Percentiles rank a stretch among this genome's conserved stretches.
Conservation (phyloP, 805 yeast species). For the Saccharomyces jurei region DNA sequence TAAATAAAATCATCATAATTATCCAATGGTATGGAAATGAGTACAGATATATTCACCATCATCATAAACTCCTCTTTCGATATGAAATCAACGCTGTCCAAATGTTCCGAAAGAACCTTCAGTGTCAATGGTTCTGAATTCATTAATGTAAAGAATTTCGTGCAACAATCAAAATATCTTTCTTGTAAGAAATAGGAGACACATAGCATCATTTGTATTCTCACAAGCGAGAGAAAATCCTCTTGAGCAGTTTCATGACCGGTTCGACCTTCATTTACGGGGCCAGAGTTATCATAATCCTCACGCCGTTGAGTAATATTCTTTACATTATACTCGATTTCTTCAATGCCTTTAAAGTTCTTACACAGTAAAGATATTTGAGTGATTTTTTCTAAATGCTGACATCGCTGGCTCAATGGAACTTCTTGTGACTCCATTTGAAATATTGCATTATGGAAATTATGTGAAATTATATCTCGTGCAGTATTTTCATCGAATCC, state of each 20-base stretch:
- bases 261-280: neutral
- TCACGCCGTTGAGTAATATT: neutral
- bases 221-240: slow-evolving; percentile 11
- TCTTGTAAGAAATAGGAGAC: slow-evolving; percentile 16
- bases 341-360: slow-evolving; percentile 18
- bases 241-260: neutral
- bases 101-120: slow-evolving; percentile 1
- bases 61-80: slow-evolving; percentile 15
- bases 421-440: slow-evolving; percentile 12
- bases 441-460: slow-evolving; percentile 18
- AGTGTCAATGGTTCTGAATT: slow-evolving; percentile 1
- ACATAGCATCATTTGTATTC: slow-evolving; percentile 11
- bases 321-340: slow-evolving; percentile 17
- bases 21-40: slow-evolving; percentile 24
- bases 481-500: neutral
- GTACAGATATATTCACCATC: slow-evolving; percentile 18
- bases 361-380: slow-evolving; percentile 12
- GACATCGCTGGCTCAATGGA: slow-evolving; percentile 5
- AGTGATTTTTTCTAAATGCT: slow-evolving; percentile 13
- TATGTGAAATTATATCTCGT: slow-evolving; percentile 12
- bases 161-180: slow-evolving; percentile 18
- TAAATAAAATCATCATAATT: slow-evolving; percentile 20
- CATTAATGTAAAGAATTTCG: slow-evolving; percentile 12
- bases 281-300: neutral
- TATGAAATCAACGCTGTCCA: slow-evolving; percentile 1